Evolutionary conservation across 2,329 filamentous ascomycete genomes (phyloP).

Genomic region (Colletotrichum paranaense): DNA sequence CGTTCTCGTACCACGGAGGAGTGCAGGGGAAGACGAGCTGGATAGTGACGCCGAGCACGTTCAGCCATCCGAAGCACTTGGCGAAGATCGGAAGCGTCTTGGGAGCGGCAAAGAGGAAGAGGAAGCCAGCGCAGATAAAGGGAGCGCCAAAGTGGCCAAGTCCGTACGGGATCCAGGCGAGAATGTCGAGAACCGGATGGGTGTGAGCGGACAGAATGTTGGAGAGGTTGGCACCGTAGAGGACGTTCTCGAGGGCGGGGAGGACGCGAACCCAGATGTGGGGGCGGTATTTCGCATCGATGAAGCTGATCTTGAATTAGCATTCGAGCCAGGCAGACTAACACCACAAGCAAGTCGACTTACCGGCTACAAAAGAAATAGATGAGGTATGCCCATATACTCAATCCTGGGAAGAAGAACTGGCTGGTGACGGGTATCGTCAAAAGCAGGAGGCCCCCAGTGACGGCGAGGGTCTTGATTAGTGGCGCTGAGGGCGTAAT

Average conservation of each 20-base stretch:
- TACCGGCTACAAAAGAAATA: slow-evolving; percentile 96
- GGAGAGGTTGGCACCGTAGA: slow-evolving; percentile 95
- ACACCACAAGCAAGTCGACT: slow-evolving; percentile 50
- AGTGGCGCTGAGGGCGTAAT: slow-evolving; percentile 86
- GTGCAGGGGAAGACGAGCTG: slow-evolving; percentile 94
- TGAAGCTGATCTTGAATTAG: slow-evolving; percentile 71
- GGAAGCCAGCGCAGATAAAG: slow-evolving; percentile 78
- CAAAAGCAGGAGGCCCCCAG: slow-evolving; percentile 75
- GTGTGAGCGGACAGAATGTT: slow-evolving; percentile 95
- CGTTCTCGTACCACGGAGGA: slow-evolving; percentile 96
- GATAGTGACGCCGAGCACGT: slow-evolving; percentile 86
- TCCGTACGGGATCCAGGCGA: slow-evolving; percentile 95
- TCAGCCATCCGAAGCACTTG: slow-evolving; percentile 91
- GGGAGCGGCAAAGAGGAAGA: slow-evolving; percentile 91
- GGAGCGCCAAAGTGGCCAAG: slow-evolving; percentile 91
- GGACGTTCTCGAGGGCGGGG: slow-evolving; percentile 93
- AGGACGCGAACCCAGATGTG: slow-evolving; percentile 96
- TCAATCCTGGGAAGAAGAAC: slow-evolving; percentile 89
- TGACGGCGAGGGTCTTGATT: slow-evolving; percentile 78
- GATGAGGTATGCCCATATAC: slow-evolving; percentile 86
- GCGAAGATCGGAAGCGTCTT: slow-evolving; percentile 88
- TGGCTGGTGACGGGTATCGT: slow-evolving; percentile 88
- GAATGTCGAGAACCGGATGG: slow-evolving; percentile 82
- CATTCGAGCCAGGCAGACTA: not conserved
- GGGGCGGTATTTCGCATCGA: slow-evolving; percentile 87